Conservation (phyloP, 2,329 filamentous ascomycete species). For the Sporothrix dimorphospora region DNA sequence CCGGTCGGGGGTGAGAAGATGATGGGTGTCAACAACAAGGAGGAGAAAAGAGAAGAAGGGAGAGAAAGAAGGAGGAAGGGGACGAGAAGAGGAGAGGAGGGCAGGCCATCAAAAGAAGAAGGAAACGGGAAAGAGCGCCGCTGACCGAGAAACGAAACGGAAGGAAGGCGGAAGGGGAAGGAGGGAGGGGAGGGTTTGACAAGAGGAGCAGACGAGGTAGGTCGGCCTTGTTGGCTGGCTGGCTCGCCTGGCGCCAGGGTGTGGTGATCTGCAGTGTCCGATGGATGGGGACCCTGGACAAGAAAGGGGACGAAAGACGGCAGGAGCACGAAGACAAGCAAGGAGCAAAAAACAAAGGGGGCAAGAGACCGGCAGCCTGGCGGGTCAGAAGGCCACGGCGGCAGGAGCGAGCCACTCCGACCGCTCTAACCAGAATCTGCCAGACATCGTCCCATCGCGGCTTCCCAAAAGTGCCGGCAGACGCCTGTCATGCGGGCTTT, state of each 20-base stretch:
- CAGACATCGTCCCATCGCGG: slow-evolving; percentile 21
- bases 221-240: neutral
- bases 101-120: slow-evolving; percentile 3
- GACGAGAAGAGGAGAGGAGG: neutral
- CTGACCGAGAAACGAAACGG: slow-evolving; percentile 19
- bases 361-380: neutral
- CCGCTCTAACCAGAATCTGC: slow-evolving; percentile 25
- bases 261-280: slow-evolving; percentile 25
- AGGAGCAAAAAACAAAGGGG: neutral
- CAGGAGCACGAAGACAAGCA: neutral
- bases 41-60: neutral
- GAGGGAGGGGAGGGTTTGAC: slow-evolving; percentile 19
- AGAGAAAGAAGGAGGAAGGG: neutral
- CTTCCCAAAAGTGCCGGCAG: slow-evolving; percentile 20
- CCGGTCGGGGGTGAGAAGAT: neutral
- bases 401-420: slow-evolving; percentile 21
- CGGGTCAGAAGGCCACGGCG: neutral
- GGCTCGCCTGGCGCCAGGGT: slow-evolving; percentile 19
- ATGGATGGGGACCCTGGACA: slow-evolving; percentile 10
- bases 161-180: slow-evolving; percentile 24
- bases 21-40: neutral
- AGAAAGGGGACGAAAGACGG: slow-evolving; percentile 8
- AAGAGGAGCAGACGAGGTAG: neutral
- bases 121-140: slow-evolving; percentile 19
- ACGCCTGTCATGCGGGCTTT: slow-evolving; percentile 12